Evolutionary conservation across 2,329 filamentous ascomycete species (phyloP).

Genomic region (Aspergillus costaricaensis): DNA sequence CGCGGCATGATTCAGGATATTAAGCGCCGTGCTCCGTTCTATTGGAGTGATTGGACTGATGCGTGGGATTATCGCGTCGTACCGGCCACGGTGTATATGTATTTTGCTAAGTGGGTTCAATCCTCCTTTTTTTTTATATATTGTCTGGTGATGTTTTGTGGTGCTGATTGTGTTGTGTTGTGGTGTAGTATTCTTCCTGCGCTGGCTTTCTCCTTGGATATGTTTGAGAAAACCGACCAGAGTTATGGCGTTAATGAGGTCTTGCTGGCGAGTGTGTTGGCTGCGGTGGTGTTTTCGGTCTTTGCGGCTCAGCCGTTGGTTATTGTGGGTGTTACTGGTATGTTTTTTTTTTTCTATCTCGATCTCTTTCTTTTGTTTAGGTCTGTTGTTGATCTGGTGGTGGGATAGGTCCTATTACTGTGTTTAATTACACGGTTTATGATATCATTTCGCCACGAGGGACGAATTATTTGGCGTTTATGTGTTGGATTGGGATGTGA

Average conservation of each 20-base stretch:
- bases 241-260: conserved; percentile 92
- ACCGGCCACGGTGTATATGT: conserved; percentile 88
- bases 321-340: conserved; percentile 83
- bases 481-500: conserved; percentile 85
- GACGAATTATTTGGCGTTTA: conserved; percentile 82
- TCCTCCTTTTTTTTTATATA: conserved; percentile 1
- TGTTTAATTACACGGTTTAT: conserved; percentile 93
- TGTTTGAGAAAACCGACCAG: conserved; percentile 84
- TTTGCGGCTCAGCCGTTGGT: conserved; percentile 82
- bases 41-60: conserved; percentile 79
- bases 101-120: conserved; percentile 78
- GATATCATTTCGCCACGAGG: conserved; percentile 78
- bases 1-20: conserved; percentile 79
- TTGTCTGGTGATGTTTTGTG: not conserved
- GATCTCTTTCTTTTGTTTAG: too few relatives aligned
- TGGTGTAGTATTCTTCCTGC: conserved; percentile 74
- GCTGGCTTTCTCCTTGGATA: conserved; percentile 85
- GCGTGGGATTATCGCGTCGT: conserved; percentile 90
- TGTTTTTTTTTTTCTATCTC: not conserved
- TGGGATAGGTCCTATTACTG: conserved; percentile 73
- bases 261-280: conserved; percentile 80
- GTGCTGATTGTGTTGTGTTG: not conserved
- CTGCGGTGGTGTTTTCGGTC: conserved; percentile 76
- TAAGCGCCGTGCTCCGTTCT: conserved; percentile 72
- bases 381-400: not conserved